Base-by-base conservation (phyloP, 345 rosid species). In the Leavenworthia alabamica region DNA sequence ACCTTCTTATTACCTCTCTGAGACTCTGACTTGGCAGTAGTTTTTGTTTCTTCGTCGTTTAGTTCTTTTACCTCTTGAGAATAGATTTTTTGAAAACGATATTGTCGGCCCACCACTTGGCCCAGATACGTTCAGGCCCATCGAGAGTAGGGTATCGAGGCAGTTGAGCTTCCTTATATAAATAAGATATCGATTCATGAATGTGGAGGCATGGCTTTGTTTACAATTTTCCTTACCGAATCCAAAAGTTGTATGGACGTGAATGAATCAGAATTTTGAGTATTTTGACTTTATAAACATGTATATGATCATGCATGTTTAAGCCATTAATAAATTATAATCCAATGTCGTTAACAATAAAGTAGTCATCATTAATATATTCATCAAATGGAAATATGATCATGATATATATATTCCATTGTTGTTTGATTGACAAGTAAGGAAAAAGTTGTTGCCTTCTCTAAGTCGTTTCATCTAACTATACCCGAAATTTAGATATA, bases 381-480 rank as follows among this genome's bases (percentile, higher is more conserved):
- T 22, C 35, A 52, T 42, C 7, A 31, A 54, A 23, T 22, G 35
- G 43, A 42, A 32, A 33, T 22, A 53, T 9, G 31, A 11, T 22
- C 31, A 60, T 33, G 26, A 55, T 8, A 55, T 8, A 32, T 52
- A 23, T 40, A 42, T 42, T 6, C 53, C 14, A 53, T 53, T 23
- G 53, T 53, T 64, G 43, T 53, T n/a, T 62, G 44, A 64, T 64
- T 64, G 43, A 64, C 52, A 13, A 9, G 60, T 43, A 53, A 12
- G n/a, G 44, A 64, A 52, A 42, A 43, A 15, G 59, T 23, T 10
- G 61, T 23, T 29, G 24, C 43, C 24, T 31, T 51, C 58, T 50
- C 49, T 40, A 26, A 42, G 24, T 31, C 60, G 49, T 41, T 41
- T 63, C 42, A 41, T 64, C 60, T 5, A 40, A 40, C 42, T 36